Conservation (phyloP, 1,284 basidiomycete genomes). For the Rhodotorula glutinis region DNA sequence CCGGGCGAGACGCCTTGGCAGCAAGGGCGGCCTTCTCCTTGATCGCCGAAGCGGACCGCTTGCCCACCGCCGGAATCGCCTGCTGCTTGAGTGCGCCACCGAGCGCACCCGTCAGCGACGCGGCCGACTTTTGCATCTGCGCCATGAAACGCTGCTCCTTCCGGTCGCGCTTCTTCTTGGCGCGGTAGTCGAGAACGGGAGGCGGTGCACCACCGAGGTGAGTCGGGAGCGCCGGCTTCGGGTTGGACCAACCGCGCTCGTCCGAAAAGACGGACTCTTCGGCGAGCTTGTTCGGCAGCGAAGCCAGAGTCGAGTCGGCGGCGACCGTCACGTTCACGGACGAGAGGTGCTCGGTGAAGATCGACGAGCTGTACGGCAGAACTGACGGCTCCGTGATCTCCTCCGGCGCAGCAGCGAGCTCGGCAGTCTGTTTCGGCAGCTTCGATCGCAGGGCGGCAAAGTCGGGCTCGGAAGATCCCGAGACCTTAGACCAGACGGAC, state of each 20-base stretch:
- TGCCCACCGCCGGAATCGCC: conserved; percentile 53
- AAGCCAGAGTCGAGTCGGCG: conserved; percentile 38
- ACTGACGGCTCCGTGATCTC: conserved; percentile 12
- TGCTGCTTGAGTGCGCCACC: conserved; percentile 58
- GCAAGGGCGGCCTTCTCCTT: conserved; percentile 24
- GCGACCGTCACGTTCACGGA: conserved; percentile 49
- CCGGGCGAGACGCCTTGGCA: conserved; percentile 8
- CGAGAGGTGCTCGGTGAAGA: conserved; percentile 56
- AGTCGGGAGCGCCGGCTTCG: conserved; percentile 56
- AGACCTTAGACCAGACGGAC: conserved; percentile 26
- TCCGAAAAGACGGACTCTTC: conserved; percentile 55
- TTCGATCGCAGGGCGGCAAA: conserved; percentile 29
- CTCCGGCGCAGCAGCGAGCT: conserved; percentile 14
- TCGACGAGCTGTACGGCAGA: conserved; percentile 56
- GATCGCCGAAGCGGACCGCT: conserved; percentile 20
- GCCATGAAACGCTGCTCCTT: conserved; percentile 60
- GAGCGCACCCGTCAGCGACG: conserved; percentile 61
- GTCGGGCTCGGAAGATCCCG: conserved; percentile 24
- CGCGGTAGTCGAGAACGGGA: conserved; percentile 40
- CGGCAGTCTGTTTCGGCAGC: conserved; percentile 18
- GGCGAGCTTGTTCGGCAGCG: conserved; percentile 48
- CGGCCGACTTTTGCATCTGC: conserved; percentile 59
- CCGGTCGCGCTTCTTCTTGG: conserved; percentile 51
- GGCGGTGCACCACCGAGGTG: conserved; percentile 56
- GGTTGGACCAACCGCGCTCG: conserved; percentile 60